Percentiles rank a stretch among this genome's conserved stretches.
Conservation (phyloP, 2,329 filamentous ascomycete genomes). For the Cadophora gregata region DNA sequence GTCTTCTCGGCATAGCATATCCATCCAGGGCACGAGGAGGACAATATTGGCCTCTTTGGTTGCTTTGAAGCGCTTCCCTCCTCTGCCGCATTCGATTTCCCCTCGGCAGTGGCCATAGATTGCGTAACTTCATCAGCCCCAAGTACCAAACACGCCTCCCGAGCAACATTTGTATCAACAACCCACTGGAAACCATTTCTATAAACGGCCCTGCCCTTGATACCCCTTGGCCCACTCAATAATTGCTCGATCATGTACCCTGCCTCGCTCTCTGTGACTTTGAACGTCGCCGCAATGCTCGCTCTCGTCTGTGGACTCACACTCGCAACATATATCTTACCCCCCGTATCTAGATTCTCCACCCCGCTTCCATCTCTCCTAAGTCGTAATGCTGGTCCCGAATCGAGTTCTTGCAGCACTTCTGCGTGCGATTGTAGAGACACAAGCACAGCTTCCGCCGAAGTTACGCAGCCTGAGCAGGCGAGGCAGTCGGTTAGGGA, state of each 20-base stretch:
- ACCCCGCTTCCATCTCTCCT: constrained; percentile 48
- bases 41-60: constrained; percentile 68
- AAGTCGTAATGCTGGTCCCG: constrained; percentile 54
- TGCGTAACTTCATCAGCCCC: constrained; percentile 73
- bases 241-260: constrained; percentile 84
- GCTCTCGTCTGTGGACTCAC: constrained; percentile 91
- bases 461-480: constrained; percentile 97
- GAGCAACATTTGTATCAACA: constrained; percentile 83
- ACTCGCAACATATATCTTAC: constrained; percentile 89
- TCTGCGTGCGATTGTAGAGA: constrained; percentile 93
- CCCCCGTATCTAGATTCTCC: constrained; percentile 59
- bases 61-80: constrained; percentile 22
- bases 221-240: constrained; percentile 71
- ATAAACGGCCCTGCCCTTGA: constrained; percentile 72
- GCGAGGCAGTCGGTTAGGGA: constrained; percentile 97
- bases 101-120: constrained; percentile 38
- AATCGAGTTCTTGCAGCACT: constrained; percentile 82
- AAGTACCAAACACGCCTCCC: constrained; percentile 83
- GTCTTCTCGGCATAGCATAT: constrained; percentile 99
- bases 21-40: constrained; percentile 95
- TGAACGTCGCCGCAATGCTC: constrained; percentile 84
- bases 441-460: constrained; percentile 95
- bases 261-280: constrained; percentile 74
- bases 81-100: constrained; percentile 14
- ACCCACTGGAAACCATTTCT: constrained; percentile 87